Conservation (phyloP, 1,284 basidiomycete genomes). For the Boletus calvinii region DNA sequence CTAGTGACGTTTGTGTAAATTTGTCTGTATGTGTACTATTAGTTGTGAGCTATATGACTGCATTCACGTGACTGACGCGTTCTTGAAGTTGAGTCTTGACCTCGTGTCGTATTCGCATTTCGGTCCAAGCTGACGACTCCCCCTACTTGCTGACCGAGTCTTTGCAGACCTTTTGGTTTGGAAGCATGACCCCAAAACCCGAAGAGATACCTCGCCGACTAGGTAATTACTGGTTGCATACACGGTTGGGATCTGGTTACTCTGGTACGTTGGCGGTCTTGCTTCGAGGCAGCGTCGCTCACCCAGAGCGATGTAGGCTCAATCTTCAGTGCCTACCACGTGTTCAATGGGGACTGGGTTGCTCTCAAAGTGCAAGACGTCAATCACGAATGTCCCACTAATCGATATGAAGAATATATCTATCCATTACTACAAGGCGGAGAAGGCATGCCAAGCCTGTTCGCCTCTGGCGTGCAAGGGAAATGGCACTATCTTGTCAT, state of each 20-base stretch:
- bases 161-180: neutral
- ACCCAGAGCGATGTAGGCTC: slow-evolving; percentile 42
- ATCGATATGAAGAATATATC: slow-evolving; percentile 63
- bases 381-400: slow-evolving; percentile 71
- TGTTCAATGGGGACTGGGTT: slow-evolving; percentile 56
- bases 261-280: slow-evolving; percentile 41
- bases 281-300: neutral
- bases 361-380: slow-evolving; percentile 69
- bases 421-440: slow-evolving; percentile 72
- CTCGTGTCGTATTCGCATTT: slow-evolving; percentile 6
- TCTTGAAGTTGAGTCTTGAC: slow-evolving; percentile 10
- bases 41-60: slow-evolving; percentile 44
- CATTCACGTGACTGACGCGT: slow-evolving; percentile 34
- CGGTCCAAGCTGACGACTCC: neutral
- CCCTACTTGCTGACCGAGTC: neutral
- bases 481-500: slow-evolving; percentile 73
- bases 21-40: slow-evolving; percentile 45
- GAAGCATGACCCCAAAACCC: slow-evolving; percentile 18
- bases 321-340: slow-evolving; percentile 60
- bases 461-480: slow-evolving; percentile 57
- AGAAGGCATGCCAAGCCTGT: slow-evolving; percentile 69
- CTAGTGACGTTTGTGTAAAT: neutral
- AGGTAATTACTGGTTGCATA: slow-evolving; percentile 49
- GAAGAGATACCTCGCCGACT: slow-evolving; percentile 40
- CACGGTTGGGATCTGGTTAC: slow-evolving; percentile 52